Base-by-base conservation (phyloP, 208 protist genomes). In the Trypanosoma grayi region DNA sequence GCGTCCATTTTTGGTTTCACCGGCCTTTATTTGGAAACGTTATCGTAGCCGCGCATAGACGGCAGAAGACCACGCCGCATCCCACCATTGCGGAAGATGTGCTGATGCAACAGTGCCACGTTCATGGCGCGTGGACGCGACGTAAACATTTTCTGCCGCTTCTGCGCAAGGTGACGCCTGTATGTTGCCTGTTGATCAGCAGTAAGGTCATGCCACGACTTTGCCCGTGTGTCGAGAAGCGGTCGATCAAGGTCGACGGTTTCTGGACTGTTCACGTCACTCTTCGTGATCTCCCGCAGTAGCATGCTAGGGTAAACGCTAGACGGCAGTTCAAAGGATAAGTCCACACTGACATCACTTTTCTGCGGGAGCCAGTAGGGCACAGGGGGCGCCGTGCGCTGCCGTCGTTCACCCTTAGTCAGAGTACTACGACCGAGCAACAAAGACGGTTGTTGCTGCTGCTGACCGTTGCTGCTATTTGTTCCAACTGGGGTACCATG, bases 81-180 rank as follows among this genome's bases (percentile, higher is more conserved):
- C 7, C 89, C 89, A 50, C 75, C 74, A 46, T 74, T 90, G 33
- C 89, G 85, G 60, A 95, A 95, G 28, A 95, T 91, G 44, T 91
- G 83, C 43, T 92, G 85, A 45, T 95, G 85, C 62, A 95, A 48
- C 58, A 93, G 59, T 39, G 85, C 89, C 41, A 90, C 41, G 28
- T 75, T 85, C 36, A 91, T 76, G 2, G 88, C 88, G 18, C 75
- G 68, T 30, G 88, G 85, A 28, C 66, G 79, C 24, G 47, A 55
- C 46, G 71, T 37, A 46, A 83, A 83, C 6, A 77, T 55, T 47
- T 85, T 81, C 73, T 81, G 68, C 2, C 85, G 88, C 16, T 83
- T 79, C 63, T 83, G 70, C 16, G 75, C 66, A 14, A 94, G 48
- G 53, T 74, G 78, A 22, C 73, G 66, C 45, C 70, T 69, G 24